A percentile compares a stretch with the other conserved stretches of the same genome.
These are phyloP conservation scores for Gymnopilus dilepis DNA, from an alignment of 768 basidiomycete genomes.

Conservation along the genomic window DNA sequence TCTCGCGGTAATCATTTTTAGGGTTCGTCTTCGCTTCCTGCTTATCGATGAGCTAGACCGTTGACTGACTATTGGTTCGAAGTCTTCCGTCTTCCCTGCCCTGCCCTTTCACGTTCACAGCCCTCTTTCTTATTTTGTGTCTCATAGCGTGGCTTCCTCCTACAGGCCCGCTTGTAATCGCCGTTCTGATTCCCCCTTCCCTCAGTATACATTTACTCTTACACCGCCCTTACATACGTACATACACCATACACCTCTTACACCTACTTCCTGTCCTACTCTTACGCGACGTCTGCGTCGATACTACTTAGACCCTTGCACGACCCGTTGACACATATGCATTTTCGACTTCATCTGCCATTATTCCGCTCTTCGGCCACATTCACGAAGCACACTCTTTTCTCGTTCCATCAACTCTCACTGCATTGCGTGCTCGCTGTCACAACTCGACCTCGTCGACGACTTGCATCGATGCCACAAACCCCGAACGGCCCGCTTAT, in stretches of 20 bases:
- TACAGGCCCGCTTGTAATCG: neutral
- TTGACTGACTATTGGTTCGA: neutral
- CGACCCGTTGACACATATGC: neutral
- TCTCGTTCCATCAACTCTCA: neutral
- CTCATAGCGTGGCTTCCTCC: slow-evolving; percentile 16
- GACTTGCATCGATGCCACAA: too few relatives aligned
- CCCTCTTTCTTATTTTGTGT: slow-evolving; percentile 1
- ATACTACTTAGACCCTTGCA: slow-evolving; percentile 3
- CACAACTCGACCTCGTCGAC: neutral
- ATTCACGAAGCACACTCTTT: neutral
- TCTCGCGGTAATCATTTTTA: neutral
- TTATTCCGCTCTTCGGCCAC: neutral
- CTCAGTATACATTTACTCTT: too few relatives aligned
- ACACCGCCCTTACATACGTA: too few relatives aligned
- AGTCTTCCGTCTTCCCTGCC: too few relatives aligned
- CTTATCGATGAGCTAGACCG: slow-evolving; percentile 12
- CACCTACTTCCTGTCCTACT: neutral
- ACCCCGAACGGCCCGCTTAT: neutral
- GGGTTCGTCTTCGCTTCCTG: slow-evolving; percentile 6
- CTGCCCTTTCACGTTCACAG: slow-evolving; percentile 3
- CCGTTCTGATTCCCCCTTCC: neutral
- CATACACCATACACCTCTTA: too few relatives aligned
- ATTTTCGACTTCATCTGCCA: neutral
- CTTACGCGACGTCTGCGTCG: neutral
- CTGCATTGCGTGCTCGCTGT: neutral